Evolutionary conservation across 768 basidiomycete genomes (phyloP), one percentile per base, ranked within the genome.

Genomic region (Amanita pseudoporphyria): DNA sequence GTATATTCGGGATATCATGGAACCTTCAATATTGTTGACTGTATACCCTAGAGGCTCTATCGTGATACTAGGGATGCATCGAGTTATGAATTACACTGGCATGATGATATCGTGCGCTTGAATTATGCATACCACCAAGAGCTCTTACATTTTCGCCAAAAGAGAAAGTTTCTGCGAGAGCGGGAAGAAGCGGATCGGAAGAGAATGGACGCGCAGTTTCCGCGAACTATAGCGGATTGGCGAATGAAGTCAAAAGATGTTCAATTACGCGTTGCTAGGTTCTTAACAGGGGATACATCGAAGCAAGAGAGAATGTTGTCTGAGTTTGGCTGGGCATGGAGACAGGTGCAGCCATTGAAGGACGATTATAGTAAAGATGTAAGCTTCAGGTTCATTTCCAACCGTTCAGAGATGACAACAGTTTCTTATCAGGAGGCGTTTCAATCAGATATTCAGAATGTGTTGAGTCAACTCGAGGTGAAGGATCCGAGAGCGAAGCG

Each of bases 241-340:
- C 28, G 59, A 7, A 46, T 33, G 14, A 69, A 67, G 56, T 21
- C 62, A 6, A 69, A 68, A 16, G 76, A 78, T 21, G 59, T 67
- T 0, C 70, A 76, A 61, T 57, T 74, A n/a, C 71, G 79, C 1
- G 65, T 72, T 7, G 78, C 78, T 18, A 64, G 65, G 42, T 80
- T 78, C 56, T 61, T 82, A 26, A 51, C 57, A 6, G 54, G 55
- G 0, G 61, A 68, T 40, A 43, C 42, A 7, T 32, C 40, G 5
- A 65, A 62, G 30, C 66, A 71, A 53, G 79, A 82, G 47, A 71
- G 53, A 56, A 73, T 77, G 68, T 56, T 72, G 58, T 56, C 53
- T 24, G 68, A 77, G 46, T 81, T 66, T 57, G 62, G 65, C 0
- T 83, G 81, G 81, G 68, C 70, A 0, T 77, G 65, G 63, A 66